phyloP scores from a whole-genome alignment of 495 filamentous ascomycete genomes.

The Daldinia grandis region DNA sequence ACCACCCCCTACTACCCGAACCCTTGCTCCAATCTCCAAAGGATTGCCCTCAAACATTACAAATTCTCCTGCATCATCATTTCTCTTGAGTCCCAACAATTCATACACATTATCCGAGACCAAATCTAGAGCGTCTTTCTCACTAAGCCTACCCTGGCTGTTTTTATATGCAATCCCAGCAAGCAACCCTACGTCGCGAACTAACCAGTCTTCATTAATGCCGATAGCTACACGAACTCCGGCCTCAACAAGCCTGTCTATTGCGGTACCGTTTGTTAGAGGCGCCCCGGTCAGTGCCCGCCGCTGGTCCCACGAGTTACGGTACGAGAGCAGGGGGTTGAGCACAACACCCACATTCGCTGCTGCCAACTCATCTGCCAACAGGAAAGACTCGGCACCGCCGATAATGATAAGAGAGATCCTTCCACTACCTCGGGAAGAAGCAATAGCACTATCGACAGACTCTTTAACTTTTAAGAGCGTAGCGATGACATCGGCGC shows the following conservation, averaged over 20 bases:
- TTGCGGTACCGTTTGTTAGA: slow-evolving; percentile 60
- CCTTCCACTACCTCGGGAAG: slow-evolving; percentile 22
- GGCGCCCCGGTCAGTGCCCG: slow-evolving; percentile 60
- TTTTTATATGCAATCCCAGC: slow-evolving; percentile 62
- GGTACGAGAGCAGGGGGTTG: slow-evolving; percentile 54
- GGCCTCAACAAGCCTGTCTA: slow-evolving; percentile 57
- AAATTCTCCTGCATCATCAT: slow-evolving; percentile 43
- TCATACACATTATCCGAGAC: slow-evolving; percentile 59
- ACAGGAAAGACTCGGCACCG: slow-evolving; percentile 58
- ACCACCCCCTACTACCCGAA: slow-evolving; percentile 52
- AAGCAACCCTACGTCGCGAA: slow-evolving; percentile 55
- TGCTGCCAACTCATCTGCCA: slow-evolving; percentile 57
- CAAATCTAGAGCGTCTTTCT: slow-evolving; percentile 54
- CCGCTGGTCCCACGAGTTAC: slow-evolving; percentile 56
- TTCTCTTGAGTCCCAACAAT: slow-evolving; percentile 52
- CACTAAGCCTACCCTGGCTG: slow-evolving; percentile 49
- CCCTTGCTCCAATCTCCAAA: slow-evolving; percentile 52
- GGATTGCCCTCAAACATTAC: slow-evolving; percentile 58
- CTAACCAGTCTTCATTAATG: slow-evolving; percentile 59
- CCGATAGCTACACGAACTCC: slow-evolving; percentile 57
- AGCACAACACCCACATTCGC: slow-evolving; percentile 59
- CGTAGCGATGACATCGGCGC: slow-evolving; percentile 55
- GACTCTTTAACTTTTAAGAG: slow-evolving; percentile 50
- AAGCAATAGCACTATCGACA: slow-evolving; percentile 44
- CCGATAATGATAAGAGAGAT: slow-evolving; percentile 57